Base-by-base conservation (phyloP, 2,329 filamentous ascomycete genomes). In the Fusarium sp. region DNA sequence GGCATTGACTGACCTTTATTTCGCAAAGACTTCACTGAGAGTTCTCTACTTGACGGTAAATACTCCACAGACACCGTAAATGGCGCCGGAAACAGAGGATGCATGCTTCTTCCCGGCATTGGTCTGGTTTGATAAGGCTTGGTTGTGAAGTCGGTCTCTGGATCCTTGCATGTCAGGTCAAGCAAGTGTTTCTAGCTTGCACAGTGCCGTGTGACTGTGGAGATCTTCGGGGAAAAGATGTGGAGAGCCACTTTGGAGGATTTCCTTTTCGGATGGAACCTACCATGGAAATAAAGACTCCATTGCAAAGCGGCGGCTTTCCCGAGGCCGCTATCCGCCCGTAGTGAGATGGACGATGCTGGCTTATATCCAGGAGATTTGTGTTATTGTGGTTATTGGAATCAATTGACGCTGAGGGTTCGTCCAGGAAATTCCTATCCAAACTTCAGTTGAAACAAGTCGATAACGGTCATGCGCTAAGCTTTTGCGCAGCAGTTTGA, bases 31-130 rank as follows among this genome's bases (percentile, higher is more conserved):
- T 59, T 59, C 7, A 34, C 38, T 22, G 26, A 33, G 19, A 42
- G 11, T 24, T 24, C 19, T 45, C 33, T 26, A 15, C 21, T 42
- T 11, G 8, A 33, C 24, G 40, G 28, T 53, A 28, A 10, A 44
- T 54, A 26, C 21, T 38, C 40, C 28, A 26, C 51, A 34, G 33
- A 53, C 42, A 34, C 39, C 19, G 22, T 49, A 24, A 21, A 51
- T 46, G n/a, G 49, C 50, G 52, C 62, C 64, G 68, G 72, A 62
- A 73, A 73, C 62, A 74, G 67, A 61, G 51, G 60, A 64, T 51
- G 60, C 51, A 65, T 55, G 70, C 63, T 73, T 74, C 64, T 65
- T 66, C 66, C 70, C 67, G 70, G 67, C 64, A 74, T 64, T 54
- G 42, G 54, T 46, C 36, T 72, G 66, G 62, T 66, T 71, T 67